These are phyloP conservation scores for Lepiota brunneoincarnata DNA, from an alignment of 768 basidiomycete species.

Conservation along the genomic window DNA sequence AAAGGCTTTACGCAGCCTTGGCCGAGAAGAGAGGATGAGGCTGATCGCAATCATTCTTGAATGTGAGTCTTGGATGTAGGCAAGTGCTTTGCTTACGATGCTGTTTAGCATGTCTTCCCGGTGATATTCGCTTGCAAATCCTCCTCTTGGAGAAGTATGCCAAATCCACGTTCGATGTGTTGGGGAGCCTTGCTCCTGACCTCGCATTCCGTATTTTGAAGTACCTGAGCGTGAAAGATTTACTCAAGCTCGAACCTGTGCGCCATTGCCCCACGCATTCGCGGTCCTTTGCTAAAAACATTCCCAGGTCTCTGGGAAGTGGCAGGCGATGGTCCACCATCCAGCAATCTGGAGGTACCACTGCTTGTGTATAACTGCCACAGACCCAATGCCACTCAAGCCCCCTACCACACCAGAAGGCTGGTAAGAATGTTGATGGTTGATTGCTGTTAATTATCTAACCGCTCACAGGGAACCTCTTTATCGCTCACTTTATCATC, in stretches of 20 bases:
- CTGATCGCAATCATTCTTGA: slow-evolving; percentile 65
- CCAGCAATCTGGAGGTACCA: slow-evolving; percentile 78
- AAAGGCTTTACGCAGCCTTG: slow-evolving; percentile 58
- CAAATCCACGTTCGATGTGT: slow-evolving; percentile 78
- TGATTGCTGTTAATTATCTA: neutral
- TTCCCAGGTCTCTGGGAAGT: slow-evolving; percentile 44
- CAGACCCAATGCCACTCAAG: slow-evolving; percentile 65
- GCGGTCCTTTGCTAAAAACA: slow-evolving; percentile 27
- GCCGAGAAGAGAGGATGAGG: slow-evolving; percentile 68
- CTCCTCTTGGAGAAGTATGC: slow-evolving; percentile 82
- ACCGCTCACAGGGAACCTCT: slow-evolving; percentile 45
- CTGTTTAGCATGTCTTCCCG: slow-evolving; percentile 67
- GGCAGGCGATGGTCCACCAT: slow-evolving; percentile 48
- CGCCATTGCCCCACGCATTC: slow-evolving; percentile 16
- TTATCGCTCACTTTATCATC: slow-evolving; percentile 79
- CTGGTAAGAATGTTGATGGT: slow-evolving; percentile 43
- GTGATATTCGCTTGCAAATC: slow-evolving; percentile 83
- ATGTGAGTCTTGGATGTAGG: slow-evolving; percentile 32
- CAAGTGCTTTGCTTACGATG: slow-evolving; percentile 4
- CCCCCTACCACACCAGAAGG: slow-evolving; percentile 64
- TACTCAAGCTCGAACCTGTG: slow-evolving; percentile 59
- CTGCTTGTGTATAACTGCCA: slow-evolving; percentile 68
- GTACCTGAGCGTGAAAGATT: slow-evolving; percentile 50
- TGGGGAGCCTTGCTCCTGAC: slow-evolving; percentile 67
- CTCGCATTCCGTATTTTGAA: slow-evolving; percentile 64